phyloP scores from a whole-genome alignment of 129 eudicot species.

The Tanacetum coccineum region DNA sequence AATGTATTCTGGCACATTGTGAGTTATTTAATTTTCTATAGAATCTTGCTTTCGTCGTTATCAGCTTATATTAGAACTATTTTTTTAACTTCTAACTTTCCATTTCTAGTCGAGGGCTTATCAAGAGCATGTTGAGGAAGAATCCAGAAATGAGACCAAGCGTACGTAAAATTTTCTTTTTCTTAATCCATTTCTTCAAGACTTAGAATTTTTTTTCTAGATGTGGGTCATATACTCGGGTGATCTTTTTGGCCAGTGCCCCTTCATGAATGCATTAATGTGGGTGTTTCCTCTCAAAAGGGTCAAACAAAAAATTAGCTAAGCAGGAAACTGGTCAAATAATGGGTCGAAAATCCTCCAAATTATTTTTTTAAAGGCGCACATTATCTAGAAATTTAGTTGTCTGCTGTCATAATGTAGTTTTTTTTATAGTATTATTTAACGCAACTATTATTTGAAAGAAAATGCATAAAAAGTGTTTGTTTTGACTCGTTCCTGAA shows the following conservation, averaged over 20 bases:
- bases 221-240: not conserved
- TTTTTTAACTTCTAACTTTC: not conserved
- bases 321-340: too few species aligned
- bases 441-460: too few species aligned
- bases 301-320: not conserved
- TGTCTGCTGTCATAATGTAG: too few species aligned
- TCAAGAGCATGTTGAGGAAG: slow-evolving; percentile 93
- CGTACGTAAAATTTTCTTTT: slow-evolving; percentile 43
- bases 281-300: not conserved
- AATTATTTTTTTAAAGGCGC: too few species aligned
- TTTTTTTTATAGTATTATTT: too few species aligned
- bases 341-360: too few species aligned
- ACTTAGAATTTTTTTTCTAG: not conserved
- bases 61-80: not conserved
- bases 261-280: not conserved
- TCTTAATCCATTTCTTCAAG: not conserved
- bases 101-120: slow-evolving; percentile 70
- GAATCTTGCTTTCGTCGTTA: not conserved
- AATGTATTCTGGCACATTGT: slow-evolving; percentile 90
- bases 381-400: too few species aligned
- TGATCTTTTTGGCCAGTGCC: not conserved
- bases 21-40: slow-evolving; percentile 33
- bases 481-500: not conserved
- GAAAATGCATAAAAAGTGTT: not conserved
- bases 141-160: slow-evolving; percentile 97